Conservation (phyloP, 371 early-diverging fungal species). For the Amoeboaphelidium protococcarum region DNA sequence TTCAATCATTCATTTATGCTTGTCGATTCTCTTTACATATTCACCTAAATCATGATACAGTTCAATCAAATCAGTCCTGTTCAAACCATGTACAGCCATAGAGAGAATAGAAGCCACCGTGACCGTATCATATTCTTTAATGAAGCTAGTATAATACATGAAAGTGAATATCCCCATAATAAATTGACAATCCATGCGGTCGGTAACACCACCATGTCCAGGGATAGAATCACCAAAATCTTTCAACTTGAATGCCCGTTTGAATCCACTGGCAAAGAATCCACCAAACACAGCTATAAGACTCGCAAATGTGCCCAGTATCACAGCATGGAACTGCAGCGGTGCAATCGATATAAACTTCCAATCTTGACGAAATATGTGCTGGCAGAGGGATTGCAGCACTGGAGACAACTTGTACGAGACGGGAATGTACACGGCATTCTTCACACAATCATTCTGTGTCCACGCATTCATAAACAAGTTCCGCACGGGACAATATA, state of each 20-base stretch:
- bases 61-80: constrained; percentile 23
- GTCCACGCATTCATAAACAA: constrained; percentile 23
- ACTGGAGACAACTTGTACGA: constrained; percentile 20
- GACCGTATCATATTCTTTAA: constrained; percentile 10
- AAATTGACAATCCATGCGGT: constrained; percentile 94
- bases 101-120: constrained; percentile 27
- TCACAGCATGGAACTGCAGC: constrained; percentile 66
- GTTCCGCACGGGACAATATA: constrained; percentile 59
- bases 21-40: constrained; percentile 27
- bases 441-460: constrained; percentile 24
- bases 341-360: constrained; percentile 28
- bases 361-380: background rate
- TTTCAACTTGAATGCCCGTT: constrained; percentile 93
- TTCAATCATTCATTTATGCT: too few species aligned
- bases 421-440: constrained; percentile 34
- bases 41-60: constrained; percentile 23
- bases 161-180: constrained; percentile 86
- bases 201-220: constrained; percentile 95
- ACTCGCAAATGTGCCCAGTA: constrained; percentile 80
- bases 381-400: constrained; percentile 9
- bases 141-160: constrained; percentile 68
- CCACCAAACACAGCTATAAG: constrained; percentile 97
- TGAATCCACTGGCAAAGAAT: constrained; percentile 90
- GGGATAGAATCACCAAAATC: constrained; percentile 96
- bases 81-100: constrained; percentile 19